Base-by-base conservation (phyloP, 306 rosid species). In the cucumber (Cucumis sativus) region DNA sequence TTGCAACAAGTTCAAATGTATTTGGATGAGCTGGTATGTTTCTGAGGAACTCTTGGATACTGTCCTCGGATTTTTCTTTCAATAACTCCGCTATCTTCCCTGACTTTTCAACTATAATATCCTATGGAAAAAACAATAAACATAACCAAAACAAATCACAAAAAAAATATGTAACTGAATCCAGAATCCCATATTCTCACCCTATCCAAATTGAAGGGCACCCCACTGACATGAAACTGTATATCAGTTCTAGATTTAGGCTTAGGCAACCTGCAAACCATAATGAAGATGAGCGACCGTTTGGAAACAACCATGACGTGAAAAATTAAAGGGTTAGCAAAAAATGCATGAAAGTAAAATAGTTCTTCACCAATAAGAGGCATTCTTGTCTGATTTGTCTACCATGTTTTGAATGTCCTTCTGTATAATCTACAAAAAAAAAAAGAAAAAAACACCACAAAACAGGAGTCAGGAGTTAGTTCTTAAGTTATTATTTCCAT, bases 21-120 rank as follows among this genome's bases (percentile, higher is more conserved):
- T 84, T 83, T 0, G 76, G 51, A 14, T 54, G 70, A 20, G 83
- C 79, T 1, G 86, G 89, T 65, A 89, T 79, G 63, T 76, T 78
- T 69, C 76, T 59, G 20, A 89, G 83, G 55, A 84, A 82, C 10
- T 56, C 55, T 11, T 37, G 20, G 77, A 89, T 75, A 35, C 81
- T 78, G 49, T 83, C 84, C 20, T 71, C 75, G 3, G 85, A 49
- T 12, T 81, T 65, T 49, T 66, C 63, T 39, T 70, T 45, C 8
- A 89, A 77, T 25, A 84, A 39, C 20, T 79, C 68, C 7, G 86
- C 77, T 11, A 87, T 66, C 74, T 65, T 84, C 16, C 81, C 80
- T 20, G 91, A 89, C 79, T 80, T 89, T 77, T 79, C 71, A 13
- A 81, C 88, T 78, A 87, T 76, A 65, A 82, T 78, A 63, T 83